phyloP scores from a whole-genome alignment of 257 asterid genomes.

The Misopates orontium region DNA sequence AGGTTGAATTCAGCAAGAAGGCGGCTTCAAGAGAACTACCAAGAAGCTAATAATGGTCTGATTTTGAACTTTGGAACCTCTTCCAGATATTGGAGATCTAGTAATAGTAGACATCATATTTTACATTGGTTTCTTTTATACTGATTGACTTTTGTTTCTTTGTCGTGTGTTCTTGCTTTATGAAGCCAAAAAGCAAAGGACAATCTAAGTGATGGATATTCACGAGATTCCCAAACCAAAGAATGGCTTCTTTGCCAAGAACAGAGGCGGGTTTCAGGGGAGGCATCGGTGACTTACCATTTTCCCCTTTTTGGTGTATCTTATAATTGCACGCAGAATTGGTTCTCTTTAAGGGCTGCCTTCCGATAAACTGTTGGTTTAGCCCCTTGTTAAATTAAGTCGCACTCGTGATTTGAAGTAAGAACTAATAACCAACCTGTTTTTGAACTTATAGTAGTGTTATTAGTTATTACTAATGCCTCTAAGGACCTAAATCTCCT shows the following conservation, averaged over 20 bases:
- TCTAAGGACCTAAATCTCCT: too few species aligned
- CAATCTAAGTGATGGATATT: conserved; percentile 94
- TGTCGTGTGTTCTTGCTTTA: conserved; percentile 26
- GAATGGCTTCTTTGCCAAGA: conserved; percentile 80
- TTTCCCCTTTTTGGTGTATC: background rate
- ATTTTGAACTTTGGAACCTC: conserved; percentile 31
- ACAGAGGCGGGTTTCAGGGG: conserved; percentile 88
- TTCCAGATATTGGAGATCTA: conserved; percentile 9
- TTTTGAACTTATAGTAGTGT: too few species aligned
- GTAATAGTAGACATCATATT: background rate
- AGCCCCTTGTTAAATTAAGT: too few species aligned
- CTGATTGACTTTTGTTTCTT: conserved; percentile 32
- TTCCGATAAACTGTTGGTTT: too few species aligned
- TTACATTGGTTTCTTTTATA: conserved; percentile 11
- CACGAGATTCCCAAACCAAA: conserved; percentile 87
- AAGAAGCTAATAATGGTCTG: conserved; percentile 95
- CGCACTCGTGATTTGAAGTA: too few species aligned
- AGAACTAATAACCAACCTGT: too few species aligned
- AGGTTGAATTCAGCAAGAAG: conserved; percentile 78
- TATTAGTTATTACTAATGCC: too few species aligned
- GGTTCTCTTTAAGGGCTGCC: too few species aligned
- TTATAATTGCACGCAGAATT: too few species aligned
- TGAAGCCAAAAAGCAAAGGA: conserved; percentile 97
- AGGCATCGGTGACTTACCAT: conserved; percentile 64
- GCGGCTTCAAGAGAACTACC: conserved; percentile 98